Evolutionary conservation across 768 basidiomycete species (phyloP), one percentile per base, ranked within the genome.

Genomic region (Neoboletus magnificus): DNA sequence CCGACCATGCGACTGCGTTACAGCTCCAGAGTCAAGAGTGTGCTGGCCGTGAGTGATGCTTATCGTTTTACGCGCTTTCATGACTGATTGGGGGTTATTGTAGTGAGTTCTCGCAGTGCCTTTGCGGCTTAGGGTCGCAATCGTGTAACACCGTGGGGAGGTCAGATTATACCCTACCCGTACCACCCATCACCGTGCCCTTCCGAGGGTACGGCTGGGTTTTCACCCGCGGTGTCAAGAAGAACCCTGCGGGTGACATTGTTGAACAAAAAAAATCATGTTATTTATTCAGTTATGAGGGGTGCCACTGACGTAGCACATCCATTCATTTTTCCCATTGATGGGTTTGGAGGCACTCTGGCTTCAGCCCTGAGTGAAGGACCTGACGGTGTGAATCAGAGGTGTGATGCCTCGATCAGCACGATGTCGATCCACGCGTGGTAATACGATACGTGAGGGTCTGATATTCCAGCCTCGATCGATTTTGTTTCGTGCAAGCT

Each of bases 1-100:
- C 49, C 0, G 79, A 80, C 12, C 2, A 62, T 0, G 12, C 50
- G 3, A 32, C 68, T 1, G 79, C 78, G 0, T 7, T 27, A 13
- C 51, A 50, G 12, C 68, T 77, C 32, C 71, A 78, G 55, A 2
- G 43, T 2, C 0, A 37, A 5, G 52, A 76, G 54, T 80, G 80
- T 60, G 70, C 48, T 20, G 2, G 18, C 1, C 0, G 69, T 66
- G 43, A 20, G 66, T 55, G 4, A 5, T 36, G 6, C 4, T 10
- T 10, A 4, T 39, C 22, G 1, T 15, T 35, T 41, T 27, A 9
- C 12, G 5, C 3, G 1, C 32, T 32, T 8, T 18, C 16, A 33
- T n/a, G 33, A 53, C 42, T 25, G 1, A 50, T 9, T 11, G 20
- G 8, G 8, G 10, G 0, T 50, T 5, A 15, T 53, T 5, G 20